A percentile compares a stretch with the other conserved stretches of the same genome.
Conservation (phyloP, 1,284 basidiomycete genomes). For the Chalciporus sp. region DNA sequence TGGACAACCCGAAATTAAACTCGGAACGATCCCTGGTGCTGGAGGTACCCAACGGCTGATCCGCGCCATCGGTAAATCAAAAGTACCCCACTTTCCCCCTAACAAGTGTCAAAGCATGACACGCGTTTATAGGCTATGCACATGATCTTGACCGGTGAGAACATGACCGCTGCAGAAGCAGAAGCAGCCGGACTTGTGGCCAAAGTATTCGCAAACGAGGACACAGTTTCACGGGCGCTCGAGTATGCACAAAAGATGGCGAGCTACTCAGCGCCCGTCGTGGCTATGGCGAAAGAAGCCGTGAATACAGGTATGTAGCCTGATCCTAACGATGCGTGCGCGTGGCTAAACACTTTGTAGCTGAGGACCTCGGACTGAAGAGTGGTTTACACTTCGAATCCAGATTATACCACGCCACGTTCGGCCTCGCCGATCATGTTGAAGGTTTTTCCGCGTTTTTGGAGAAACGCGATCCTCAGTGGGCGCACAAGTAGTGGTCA, state of each 20-base stretch:
- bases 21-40: conserved; percentile 70
- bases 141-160: conserved; percentile 62
- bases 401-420: conserved; percentile 65
- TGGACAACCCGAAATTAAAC: conserved; percentile 71
- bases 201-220: conserved; percentile 31
- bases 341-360: conserved; percentile 30
- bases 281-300: conserved; percentile 58
- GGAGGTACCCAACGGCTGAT: conserved; percentile 62
- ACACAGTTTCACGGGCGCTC: conserved; percentile 32
- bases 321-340: neutral
- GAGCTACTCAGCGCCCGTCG: conserved; percentile 33
- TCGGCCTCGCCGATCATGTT: conserved; percentile 68
- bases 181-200: conserved; percentile 39
- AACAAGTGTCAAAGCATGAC: neutral
- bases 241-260: conserved; percentile 33
- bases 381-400: conserved; percentile 64
- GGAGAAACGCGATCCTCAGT: conserved; percentile 56
- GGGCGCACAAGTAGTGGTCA: conserved; percentile 25
- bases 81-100: conserved; percentile 33
- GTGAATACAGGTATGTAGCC: conserved; percentile 56
- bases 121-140: conserved; percentile 56
- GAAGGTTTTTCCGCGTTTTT: conserved; percentile 68
- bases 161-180: conserved; percentile 57
- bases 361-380: conserved; percentile 58
- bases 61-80: conserved; percentile 62